phyloP scores from a whole-genome alignment of 2,329 filamentous ascomycete genomes.

The Fusarium austroafricanum region DNA sequence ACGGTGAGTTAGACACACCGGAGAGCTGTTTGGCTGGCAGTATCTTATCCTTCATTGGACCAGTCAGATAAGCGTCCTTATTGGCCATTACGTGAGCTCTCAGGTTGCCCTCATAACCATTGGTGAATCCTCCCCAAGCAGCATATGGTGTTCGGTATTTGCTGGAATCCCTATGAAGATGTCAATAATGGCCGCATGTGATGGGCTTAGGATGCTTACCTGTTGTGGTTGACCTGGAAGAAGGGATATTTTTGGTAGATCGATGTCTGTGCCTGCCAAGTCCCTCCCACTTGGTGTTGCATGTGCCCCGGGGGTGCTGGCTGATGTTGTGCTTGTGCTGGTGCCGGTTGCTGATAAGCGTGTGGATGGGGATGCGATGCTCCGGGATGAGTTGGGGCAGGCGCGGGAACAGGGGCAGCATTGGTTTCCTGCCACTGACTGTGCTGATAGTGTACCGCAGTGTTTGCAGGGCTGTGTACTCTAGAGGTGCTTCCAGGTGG shows the following conservation, averaged over 20 bases:
- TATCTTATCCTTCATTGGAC: slow-evolving; percentile 30
- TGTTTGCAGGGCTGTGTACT: slow-evolving; percentile 2
- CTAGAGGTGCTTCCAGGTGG: slow-evolving; percentile 8
- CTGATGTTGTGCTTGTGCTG: slow-evolving; percentile 12
- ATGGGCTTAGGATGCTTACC: slow-evolving; percentile 52
- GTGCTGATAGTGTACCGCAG: slow-evolving; percentile 14
- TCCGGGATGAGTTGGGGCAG: neutral
- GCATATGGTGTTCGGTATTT: slow-evolving; percentile 71
- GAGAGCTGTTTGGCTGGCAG: neutral
- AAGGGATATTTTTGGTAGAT: slow-evolving; percentile 67
- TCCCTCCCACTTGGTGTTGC: slow-evolving; percentile 45
- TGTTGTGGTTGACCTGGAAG: slow-evolving; percentile 70
- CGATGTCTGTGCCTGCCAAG: slow-evolving; percentile 53
- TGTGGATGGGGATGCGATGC: slow-evolving; percentile 2
- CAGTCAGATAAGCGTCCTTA: slow-evolving; percentile 46
- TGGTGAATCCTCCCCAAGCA: slow-evolving; percentile 67
- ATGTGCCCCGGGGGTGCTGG: slow-evolving; percentile 19
- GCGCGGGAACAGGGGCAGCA: neutral
- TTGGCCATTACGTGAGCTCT: slow-evolving; percentile 58
- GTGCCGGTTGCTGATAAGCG: slow-evolving; percentile 7
- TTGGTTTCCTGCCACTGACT: slow-evolving; percentile 22
- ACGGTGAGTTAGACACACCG: slow-evolving; percentile 4
- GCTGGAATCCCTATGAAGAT: slow-evolving; percentile 59
- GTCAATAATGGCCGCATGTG: slow-evolving; percentile 27
- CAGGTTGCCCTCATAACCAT: slow-evolving; percentile 68